Base-by-base conservation (phyloP, 169 alveolate genomes). In the Plasmodium knowlesi region DNA sequence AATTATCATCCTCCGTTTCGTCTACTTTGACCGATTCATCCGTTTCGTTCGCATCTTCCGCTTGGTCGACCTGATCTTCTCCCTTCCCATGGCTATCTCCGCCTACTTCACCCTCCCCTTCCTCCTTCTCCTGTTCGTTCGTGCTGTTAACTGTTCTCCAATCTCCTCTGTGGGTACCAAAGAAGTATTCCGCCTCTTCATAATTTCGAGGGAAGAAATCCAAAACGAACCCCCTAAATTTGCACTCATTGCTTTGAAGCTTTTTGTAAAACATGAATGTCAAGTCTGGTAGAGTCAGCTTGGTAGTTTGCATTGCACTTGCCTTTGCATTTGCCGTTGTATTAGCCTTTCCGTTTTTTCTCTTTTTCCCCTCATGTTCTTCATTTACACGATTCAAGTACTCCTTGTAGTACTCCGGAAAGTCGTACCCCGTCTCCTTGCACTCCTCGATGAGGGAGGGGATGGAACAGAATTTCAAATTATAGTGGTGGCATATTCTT, bases 201-300 rank as follows among this genome's bases (percentile, higher is more conserved):
- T 85, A 85, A 32, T 85, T 85, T 54, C 93, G 50, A 9, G 93
- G 93, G 46, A 85, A 85, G 57, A 41, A 72, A 16, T 85, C 93
- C 54, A 85, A 43, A n/a, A 85, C 93, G 30, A 46, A 85, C 5
- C 93, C 93, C 30, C 93, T 74, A 34, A 85, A 85, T 73, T 85
- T 85, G 46, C 93, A 85, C 19, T 85, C 86, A 43, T 85, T 85
- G 43, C 34, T 85, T 50, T 53, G 53, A n/a, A 85, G 43, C 61
- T 85, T 85, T 74, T 74, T 28, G 14, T 74, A 85, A 46, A 85
- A 85, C 3, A 85, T 10, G n/a, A 71, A 32, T 6, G 86, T 53
- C 37, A 85, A 72, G 30, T 85, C 93, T 8, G 54, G 34, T 25
- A 85, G 61, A 3, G 72, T 70, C 80, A 85, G 43, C 53, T 85